Percentiles rank a stretch among this genome's conserved stretches.
These are phyloP conservation scores for Triadica sebifera DNA, from an alignment of 345 rosid genomes.

Conservation along the genomic window DNA sequence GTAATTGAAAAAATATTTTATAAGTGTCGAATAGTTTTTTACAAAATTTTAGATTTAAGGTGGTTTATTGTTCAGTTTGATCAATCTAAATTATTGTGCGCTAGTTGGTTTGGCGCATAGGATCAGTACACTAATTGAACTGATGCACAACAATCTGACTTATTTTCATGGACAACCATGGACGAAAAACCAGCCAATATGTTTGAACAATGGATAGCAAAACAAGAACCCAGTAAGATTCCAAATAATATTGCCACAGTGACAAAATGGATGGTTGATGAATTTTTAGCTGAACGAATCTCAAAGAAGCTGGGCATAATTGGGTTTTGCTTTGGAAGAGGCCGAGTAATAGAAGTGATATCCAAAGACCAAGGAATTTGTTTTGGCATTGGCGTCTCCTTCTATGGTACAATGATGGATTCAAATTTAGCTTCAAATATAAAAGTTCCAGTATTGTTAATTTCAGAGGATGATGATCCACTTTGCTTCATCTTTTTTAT, in stretches of 20 bases:
- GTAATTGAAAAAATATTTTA: too few relatives aligned
- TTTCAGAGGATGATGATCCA: slow-evolving; percentile 70
- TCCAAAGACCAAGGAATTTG: slow-evolving; percentile 47
- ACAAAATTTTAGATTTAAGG: too few relatives aligned
- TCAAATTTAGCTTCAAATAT: slow-evolving; percentile 36
- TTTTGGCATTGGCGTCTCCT: slow-evolving; percentile 67
- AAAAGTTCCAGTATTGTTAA: slow-evolving; percentile 66
- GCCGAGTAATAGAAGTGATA: slow-evolving; percentile 58
- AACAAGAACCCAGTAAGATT: slow-evolving; percentile 51
- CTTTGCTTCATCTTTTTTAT: too few relatives aligned
- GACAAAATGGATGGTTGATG: slow-evolving; percentile 74
- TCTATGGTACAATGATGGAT: slow-evolving; percentile 83
- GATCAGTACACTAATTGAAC: too few relatives aligned
- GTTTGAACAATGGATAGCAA: slow-evolving; percentile 53
- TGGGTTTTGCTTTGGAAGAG: slow-evolving; percentile 90
- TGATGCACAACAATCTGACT: too few relatives aligned
- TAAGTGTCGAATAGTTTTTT: too few relatives aligned
- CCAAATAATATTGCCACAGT: slow-evolving; percentile 46
- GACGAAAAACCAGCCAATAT: slow-evolving; percentile 47
- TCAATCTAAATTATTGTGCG: too few relatives aligned
- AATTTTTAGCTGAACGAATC: slow-evolving; percentile 69
- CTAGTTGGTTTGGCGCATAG: too few relatives aligned
- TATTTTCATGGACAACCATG: slow-evolving; percentile 84
- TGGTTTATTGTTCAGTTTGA: too few relatives aligned
- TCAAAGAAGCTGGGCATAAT: slow-evolving; percentile 76